Conservation (phyloP, 108 stramenopile genomes). For the Conticribra guillardii region DNA sequence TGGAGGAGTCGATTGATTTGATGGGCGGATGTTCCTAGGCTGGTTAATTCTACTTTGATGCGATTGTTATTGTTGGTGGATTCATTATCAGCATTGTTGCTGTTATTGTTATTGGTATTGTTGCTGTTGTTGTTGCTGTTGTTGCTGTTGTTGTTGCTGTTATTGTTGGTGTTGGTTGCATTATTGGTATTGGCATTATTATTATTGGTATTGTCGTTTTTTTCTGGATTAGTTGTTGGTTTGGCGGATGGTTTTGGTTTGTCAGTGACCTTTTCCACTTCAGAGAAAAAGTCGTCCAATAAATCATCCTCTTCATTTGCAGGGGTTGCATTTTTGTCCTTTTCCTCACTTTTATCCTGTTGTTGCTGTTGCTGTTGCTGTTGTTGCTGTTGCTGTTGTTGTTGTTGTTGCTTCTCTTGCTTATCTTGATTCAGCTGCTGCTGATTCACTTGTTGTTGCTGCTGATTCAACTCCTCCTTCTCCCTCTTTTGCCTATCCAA, state of each 20-base stretch:
- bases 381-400: too few species aligned
- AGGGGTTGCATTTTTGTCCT: conserved; percentile 25
- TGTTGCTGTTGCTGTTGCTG: too few species aligned
- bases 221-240: conserved; percentile 45
- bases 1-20: conserved; percentile 85
- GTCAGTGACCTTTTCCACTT: conserved; percentile 77
- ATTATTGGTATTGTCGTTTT: conserved; percentile 15
- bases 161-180: not conserved
- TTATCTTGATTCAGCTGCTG: conserved; percentile 4
- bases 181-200: not conserved
- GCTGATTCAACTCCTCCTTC: conserved; percentile 26
- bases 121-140: not conserved
- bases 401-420: too few species aligned
- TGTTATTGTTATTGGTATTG: not conserved
- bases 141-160: too few species aligned
- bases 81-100: conserved; percentile 26
- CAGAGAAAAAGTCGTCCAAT: conserved; percentile 84
- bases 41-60: conserved; percentile 70
- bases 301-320: conserved; percentile 63
- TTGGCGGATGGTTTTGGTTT: conserved; percentile 52
- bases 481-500: conserved; percentile 48
- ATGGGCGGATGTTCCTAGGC: conserved; percentile 64
- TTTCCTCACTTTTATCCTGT: conserved; percentile 13
- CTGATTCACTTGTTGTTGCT: conserved; percentile 31
- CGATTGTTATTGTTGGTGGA: conserved; percentile 64